Conservation (phyloP, 352 stramenopile species). For the Ophiocytium majus region DNA sequence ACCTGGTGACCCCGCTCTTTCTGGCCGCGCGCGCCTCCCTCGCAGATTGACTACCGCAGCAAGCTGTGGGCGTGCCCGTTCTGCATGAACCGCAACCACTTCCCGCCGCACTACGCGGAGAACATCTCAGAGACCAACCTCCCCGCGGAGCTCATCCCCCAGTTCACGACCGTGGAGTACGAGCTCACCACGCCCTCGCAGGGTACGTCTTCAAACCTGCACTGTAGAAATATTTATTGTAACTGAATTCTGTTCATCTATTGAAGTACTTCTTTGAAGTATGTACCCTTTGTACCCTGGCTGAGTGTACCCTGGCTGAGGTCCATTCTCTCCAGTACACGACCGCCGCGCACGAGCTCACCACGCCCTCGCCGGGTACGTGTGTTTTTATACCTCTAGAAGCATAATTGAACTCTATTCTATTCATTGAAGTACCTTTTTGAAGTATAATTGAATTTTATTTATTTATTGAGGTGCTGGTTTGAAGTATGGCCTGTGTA, state of each 20-base stretch:
- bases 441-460: too few relatives aligned
- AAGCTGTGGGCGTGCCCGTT: slow-evolving; percentile 99
- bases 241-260: too few relatives aligned
- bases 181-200: slow-evolving; percentile 58
- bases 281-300: too few relatives aligned
- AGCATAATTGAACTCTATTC: too few relatives aligned
- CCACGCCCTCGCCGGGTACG: slow-evolving; percentile 25
- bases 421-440: too few relatives aligned
- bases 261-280: too few relatives aligned
- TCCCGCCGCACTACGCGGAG: slow-evolving; percentile 86
- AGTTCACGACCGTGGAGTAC: slow-evolving; percentile 99
- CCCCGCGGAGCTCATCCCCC: slow-evolving; percentile 95
- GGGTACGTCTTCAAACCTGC: slow-evolving; percentile 16
- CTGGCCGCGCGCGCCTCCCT: too few relatives aligned
- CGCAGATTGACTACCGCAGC: slow-evolving; percentile 89
- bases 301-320: slow-evolving; percentile 83
- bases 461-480: too few relatives aligned
- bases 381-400: neutral
- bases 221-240: neutral
- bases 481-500: too few relatives aligned
- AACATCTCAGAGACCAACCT: slow-evolving; percentile 89
- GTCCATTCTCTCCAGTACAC: slow-evolving; percentile 98
- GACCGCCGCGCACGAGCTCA: slow-evolving; percentile 93
- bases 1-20: too few relatives aligned
- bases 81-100: slow-evolving; percentile 96